Evolutionary conservation across 306 rosid species (phyloP).

Genomic region (Betula pendula): DNA sequence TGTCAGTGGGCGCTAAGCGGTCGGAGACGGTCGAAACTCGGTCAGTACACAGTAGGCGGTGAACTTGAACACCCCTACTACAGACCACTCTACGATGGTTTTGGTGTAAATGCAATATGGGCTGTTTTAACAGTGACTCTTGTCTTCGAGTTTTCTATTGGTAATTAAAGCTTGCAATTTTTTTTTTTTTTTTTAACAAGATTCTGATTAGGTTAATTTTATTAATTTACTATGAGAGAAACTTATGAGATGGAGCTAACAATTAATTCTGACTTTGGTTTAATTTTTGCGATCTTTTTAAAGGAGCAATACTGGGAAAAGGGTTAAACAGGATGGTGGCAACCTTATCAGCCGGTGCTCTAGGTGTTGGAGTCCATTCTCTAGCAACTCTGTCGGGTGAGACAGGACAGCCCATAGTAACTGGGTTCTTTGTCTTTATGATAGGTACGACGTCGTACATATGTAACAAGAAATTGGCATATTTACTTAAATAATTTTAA

Average conservation of each 20-base stretch:
- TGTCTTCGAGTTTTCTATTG: slow-evolving; percentile 31
- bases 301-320: slow-evolving; percentile 36
- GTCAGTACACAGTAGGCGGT: too few species aligned
- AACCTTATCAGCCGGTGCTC: slow-evolving; percentile 25
- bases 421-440: slow-evolving; percentile 15
- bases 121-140: slow-evolving; percentile 28
- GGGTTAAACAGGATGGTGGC: slow-evolving; percentile 37
- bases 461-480: too few species aligned
- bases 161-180: slow-evolving; percentile 18
- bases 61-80: too few species aligned
- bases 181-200: too few species aligned
- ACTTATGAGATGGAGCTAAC: too few species aligned
- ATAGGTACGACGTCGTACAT: slow-evolving; percentile 27
- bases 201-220: not conserved
- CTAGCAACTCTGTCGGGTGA: slow-evolving; percentile 30
- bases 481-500: too few species aligned
- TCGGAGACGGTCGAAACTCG: too few species aligned
- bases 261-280: not conserved
- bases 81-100: slow-evolving; percentile 22
- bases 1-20: too few species aligned
- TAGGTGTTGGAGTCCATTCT: slow-evolving; percentile 30
- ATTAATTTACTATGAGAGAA: too few species aligned
- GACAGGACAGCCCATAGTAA: slow-evolving; percentile 27
- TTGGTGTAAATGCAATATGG: slow-evolving; percentile 30
- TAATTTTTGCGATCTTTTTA: not conserved